Base-by-base conservation (phyloP, 768 basidiomycete genomes). In the Trametes meyenii region DNA sequence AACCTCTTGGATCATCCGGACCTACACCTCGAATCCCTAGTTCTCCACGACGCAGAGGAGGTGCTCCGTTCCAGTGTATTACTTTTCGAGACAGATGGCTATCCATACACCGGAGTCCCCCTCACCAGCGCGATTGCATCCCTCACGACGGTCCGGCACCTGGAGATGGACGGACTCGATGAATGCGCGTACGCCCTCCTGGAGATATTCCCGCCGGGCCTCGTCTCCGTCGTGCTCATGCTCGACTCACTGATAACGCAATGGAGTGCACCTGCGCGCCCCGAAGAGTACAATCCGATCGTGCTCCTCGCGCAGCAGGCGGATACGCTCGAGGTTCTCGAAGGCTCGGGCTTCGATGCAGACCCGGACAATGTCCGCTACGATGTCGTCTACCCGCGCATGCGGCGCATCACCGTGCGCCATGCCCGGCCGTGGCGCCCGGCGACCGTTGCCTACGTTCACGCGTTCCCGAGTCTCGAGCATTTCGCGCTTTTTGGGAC, bases 321-420 rank as follows among this genome's bases (percentile, higher is more conserved):
- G 16, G 36, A 58, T 16, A 53, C 55, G 50, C 61, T 62, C 26
- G 49, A 58, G 50, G 51, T n/a, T 44, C 55, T 62, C 26, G n/a
- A 16, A 0, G 61, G 61, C 26, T 19, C 50, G 4, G 51, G 45
- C 13, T 62, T 62, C 38, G 50, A 53, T 35, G 16, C 42, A 21
- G 13, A 35, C 12, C 51, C 61, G 8, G 44, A 29, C 7, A 3
- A 17, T 21, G 51, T 62, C 50, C n/a, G 40, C 55, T 58, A 53
- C 61, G 56, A 48, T 44, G 40, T 54, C 29, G 51, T 54, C 17
- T 62, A 58, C 44, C 56, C 61, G 36, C 43, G 50, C 35, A 45
- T 62, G 24, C 61, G 56, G 24, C 23, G 8, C 1, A 26, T 62
- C 44, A 2, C 13, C n/a, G 55, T 51, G 19, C 13, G 19, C 7